These are phyloP conservation scores for Pestalotiopsis sp. DNA, from an alignment of 2,329 filamentous ascomycete species.

Conservation along the genomic window DNA sequence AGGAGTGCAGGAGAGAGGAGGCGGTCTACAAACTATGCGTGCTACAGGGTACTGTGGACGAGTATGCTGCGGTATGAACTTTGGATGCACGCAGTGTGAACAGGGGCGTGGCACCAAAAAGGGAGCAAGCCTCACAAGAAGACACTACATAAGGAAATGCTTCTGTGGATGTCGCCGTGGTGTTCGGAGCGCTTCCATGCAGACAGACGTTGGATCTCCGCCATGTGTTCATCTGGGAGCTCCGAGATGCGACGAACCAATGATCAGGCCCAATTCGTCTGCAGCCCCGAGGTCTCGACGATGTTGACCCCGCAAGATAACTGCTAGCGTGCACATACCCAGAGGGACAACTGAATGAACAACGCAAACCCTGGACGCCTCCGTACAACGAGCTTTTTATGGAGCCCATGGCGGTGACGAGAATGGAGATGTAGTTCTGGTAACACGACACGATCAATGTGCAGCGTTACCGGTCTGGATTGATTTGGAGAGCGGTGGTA, in stretches of 20 bases:
- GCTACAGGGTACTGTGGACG: neutral
- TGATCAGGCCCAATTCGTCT: neutral
- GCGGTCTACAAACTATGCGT: neutral
- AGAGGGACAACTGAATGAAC: too few relatives aligned
- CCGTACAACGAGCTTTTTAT: neutral
- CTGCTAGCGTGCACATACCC: too few relatives aligned
- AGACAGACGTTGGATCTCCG: neutral
- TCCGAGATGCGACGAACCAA: neutral
- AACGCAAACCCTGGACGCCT: too few relatives aligned
- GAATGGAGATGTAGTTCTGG: neutral
- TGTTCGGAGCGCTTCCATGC: neutral
- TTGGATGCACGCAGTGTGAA: neutral
- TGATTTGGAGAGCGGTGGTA: neutral
- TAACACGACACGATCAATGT: neutral
- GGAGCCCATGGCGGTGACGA: neutral
- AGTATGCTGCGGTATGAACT: neutral
- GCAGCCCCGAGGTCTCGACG: neutral
- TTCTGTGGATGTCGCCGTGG: neutral
- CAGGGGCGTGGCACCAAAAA: neutral
- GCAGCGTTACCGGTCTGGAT: neutral
- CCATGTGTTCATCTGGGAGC: neutral
- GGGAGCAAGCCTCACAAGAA: neutral
- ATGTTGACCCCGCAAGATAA: neutral
- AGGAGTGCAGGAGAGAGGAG: neutral
- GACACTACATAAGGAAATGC: neutral